Evolutionary conservation across 2,329 filamentous ascomycete genomes (phyloP), one percentile per base, ranked within the genome.

Genomic region (Davidsoniella virescens): DNA sequence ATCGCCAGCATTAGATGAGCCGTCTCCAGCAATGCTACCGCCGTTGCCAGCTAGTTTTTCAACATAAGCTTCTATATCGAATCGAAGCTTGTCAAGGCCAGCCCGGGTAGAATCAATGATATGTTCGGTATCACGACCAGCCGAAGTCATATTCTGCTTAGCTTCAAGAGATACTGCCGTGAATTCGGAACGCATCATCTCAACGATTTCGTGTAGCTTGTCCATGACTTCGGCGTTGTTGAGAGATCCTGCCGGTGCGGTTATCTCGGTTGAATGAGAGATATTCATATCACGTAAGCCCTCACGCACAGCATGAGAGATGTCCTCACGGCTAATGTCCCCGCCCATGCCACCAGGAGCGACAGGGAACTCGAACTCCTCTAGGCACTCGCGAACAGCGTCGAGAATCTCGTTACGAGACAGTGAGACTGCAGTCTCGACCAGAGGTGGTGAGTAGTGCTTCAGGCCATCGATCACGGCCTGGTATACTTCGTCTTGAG

Each of bases 101-200:
- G 94, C 86, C 57, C 87, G 90, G 41, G 93, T 81, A 1, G 87
- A 84, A 62, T 92, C 85, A 4, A 95, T 70, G 10, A 94, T 80
- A 62, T 94, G 86, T 62, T 94, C 87, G 0, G 87, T 90, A 60
- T 92, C 86, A 52, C 80, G 75, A 39, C 83, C 85, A 57, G 80
- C 85, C 54, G 83, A 81, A 2, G 84, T 78, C 17, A 86, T 81
- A 57, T 87, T 90, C 58, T 90, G 77, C 62, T 88, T 87, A 9
- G 76, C 72, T 57, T 80, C 77, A 25, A 79, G 72, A 0, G 76
- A 78, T 2, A 78, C 67, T 2, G 71, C 67, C 55, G 68, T 70
- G 61, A 82, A 78, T 59, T 82, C 78, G 1, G 69, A 65, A 37
- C 68, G 71, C 65, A 82, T 69, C 52, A 67, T 68, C 2, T 76